These are phyloP conservation scores for Prunella vulgaris DNA, from an alignment of 257 asterid species.

Conservation along the genomic window DNA sequence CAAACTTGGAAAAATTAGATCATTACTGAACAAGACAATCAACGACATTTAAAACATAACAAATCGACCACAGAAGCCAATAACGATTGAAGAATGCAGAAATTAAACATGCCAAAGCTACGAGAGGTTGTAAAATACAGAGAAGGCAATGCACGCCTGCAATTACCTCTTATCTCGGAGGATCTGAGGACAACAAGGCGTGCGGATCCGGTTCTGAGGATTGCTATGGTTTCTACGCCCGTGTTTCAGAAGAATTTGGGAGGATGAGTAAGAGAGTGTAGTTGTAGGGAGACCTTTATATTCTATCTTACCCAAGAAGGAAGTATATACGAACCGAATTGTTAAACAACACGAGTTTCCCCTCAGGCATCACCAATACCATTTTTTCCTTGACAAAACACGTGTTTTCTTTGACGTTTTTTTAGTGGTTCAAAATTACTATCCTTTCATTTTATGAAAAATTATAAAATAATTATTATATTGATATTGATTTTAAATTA, in stretches of 20 bases:
- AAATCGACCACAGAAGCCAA: background rate
- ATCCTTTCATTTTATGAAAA: no score
- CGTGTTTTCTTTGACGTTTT: no score
- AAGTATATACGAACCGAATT: no score
- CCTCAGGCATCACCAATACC: no score
- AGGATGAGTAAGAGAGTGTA: background rate
- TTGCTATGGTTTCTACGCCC: no score
- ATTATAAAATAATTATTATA: no score
- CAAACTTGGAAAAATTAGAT: background rate
- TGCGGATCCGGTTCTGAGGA: background rate
- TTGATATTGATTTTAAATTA: no score
- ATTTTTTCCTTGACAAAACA: no score
- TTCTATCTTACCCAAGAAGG: background rate
- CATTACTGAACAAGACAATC: background rate
- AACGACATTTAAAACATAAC: background rate
- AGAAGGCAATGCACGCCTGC: background rate
- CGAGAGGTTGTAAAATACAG: background rate
- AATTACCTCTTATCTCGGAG: background rate
- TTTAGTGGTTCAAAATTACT: no score
- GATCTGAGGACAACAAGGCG: background rate
- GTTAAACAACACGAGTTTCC: no score
- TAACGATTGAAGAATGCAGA: background rate
- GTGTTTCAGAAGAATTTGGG: background rate
- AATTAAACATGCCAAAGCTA: background rate
- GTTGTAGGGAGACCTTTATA: background rate